Base-by-base conservation (phyloP, 371 early-diverging fungal genomes). In the Apophysomyces elegans region DNA sequence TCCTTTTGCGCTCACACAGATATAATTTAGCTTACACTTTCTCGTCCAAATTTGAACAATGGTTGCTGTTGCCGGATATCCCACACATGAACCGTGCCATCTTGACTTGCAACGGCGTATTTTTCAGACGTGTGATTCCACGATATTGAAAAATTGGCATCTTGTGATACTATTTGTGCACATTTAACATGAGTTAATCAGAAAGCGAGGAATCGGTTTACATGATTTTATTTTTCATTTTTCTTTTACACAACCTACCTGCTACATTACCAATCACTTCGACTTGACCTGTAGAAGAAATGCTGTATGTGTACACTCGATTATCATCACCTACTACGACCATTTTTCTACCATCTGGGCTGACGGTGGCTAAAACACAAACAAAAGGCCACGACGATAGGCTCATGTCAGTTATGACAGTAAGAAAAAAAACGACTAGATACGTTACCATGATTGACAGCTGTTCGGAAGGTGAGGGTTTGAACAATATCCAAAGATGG, bases 71-170 rank as follows among this genome's bases (percentile, higher is more conserved):
- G 67, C 39, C 79, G 62, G 43, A 79, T 69, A 71, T 81, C 82
- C 90, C 91, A 95, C 0, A 95, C 89, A 71, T 88, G 85, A 4
- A 93, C 92, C 61, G 84, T 87, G 12, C 94, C 94, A 76, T 95
- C 94, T 75, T 95, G 96, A 71, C 91, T 88, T 21, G 92, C 94
- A 94, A 92, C 91, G 6, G 94, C 92, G 80, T 92, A 90, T 60
- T 81, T 82, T 43, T 86, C 88, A 0, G 87, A 87, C 37, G 87
- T 74, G 61, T 86, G 89, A 64, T 91, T 91, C 93, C 93, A 94
- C 5, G 92, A 83, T 64, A 90, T 90, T 57, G 78, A 78, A 38
- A 78, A 68, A 50, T 70, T 70, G 3, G 75, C 68, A 35, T 74
- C 78, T 35, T 68, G 64, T 44, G 77, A 72, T 37, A 63, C 77